phyloP scores from a whole-genome alignment of 2,329 filamentous ascomycete genomes.

The Blastomyces gilchristii region DNA sequence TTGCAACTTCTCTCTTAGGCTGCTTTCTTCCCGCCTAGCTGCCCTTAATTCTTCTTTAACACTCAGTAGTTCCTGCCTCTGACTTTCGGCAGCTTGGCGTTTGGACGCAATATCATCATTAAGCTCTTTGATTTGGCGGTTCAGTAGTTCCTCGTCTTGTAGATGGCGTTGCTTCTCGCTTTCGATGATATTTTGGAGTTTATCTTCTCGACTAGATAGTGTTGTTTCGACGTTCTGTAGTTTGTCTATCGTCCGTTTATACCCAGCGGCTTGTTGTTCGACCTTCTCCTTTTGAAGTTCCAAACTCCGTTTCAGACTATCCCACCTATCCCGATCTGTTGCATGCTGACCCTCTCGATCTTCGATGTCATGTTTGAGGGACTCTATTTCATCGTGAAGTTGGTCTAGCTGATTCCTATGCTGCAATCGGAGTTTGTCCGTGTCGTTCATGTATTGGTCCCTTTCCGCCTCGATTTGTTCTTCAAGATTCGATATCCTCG shows the following conservation, averaged over 20 bases:
- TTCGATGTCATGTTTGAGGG: conserved; percentile 54
- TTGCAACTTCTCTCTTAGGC: conserved; percentile 55
- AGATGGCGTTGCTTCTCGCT: conserved; percentile 62
- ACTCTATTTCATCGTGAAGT: conserved; percentile 48
- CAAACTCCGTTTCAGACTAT: conserved; percentile 53
- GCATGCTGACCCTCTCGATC: conserved; percentile 62
- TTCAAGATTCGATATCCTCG: conserved; percentile 39
- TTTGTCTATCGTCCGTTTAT: conserved; percentile 61
- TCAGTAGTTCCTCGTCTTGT: conserved; percentile 59
- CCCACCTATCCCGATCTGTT: conserved; percentile 63
- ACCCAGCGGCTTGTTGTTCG: conserved; percentile 55
- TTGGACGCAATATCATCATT: conserved; percentile 60
- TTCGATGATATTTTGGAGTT: conserved; percentile 56
- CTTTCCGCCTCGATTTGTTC: conserved; percentile 44
- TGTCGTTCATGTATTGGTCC: conserved; percentile 49
- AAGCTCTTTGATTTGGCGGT: conserved; percentile 63
- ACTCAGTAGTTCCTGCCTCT: conserved; percentile 55
- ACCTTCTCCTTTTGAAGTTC: conserved; percentile 56
- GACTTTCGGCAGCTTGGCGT: conserved; percentile 53
- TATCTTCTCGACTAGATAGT: conserved; percentile 57
- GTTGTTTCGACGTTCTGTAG: conserved; percentile 58
- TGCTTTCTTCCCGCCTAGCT: conserved; percentile 52
- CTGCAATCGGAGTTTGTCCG: conserved; percentile 48
- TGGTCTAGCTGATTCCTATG: conserved; percentile 47
- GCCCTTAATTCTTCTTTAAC: conserved; percentile 62